Percentiles rank a stretch among this genome's conserved stretches.
phyloP scores from a whole-genome alignment of 768 basidiomycete genomes.

The Grammothele lineata region DNA sequence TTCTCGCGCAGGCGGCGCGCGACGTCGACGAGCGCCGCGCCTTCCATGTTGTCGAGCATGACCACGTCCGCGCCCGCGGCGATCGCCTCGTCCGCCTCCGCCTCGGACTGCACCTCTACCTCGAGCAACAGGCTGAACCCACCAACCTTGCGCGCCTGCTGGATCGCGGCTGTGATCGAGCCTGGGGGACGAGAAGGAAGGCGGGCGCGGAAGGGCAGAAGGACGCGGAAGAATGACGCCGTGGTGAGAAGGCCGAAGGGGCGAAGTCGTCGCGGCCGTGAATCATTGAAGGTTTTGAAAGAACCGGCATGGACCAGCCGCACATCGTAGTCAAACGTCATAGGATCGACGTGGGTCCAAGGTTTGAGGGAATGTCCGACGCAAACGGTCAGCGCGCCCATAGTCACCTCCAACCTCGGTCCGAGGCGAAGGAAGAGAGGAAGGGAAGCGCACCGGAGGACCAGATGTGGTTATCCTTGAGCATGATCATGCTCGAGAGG shows the following conservation, averaged over 20 bases:
- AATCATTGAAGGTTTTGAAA: slow-evolving; percentile 12
- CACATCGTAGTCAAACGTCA: no score
- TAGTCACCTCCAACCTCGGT: no score
- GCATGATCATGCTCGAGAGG: slow-evolving; percentile 99
- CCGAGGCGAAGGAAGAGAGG: slow-evolving; percentile 4
- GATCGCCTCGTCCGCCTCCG: slow-evolving; percentile 96
- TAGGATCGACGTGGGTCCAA: no score
- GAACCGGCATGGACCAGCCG: slow-evolving; percentile 4
- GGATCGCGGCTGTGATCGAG: slow-evolving; percentile 85
- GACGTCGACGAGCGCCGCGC: slow-evolving; percentile 59
- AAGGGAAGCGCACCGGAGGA: slow-evolving; percentile 64
- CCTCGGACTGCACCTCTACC: slow-evolving; percentile 86
- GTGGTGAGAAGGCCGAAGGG: no score
- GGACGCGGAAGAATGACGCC: no score
- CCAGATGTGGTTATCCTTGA: slow-evolving; percentile 99
- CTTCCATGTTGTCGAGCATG: slow-evolving; percentile 94
- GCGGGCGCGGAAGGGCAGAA: no score
- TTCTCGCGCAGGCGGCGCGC: slow-evolving; percentile 70
- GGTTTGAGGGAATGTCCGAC: no score
- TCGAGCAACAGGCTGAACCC: slow-evolving; percentile 91
- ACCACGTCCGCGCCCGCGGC: slow-evolving; percentile 91
- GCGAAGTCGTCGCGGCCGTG: slow-evolving; percentile 34
- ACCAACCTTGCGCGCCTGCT: slow-evolving; percentile 81
- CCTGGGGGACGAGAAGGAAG: slow-evolving; percentile 37
- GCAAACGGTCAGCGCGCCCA: no score